These are phyloP conservation scores for Penicillium silybi DNA, from an alignment of 495 filamentous ascomycete species.

Conservation along the genomic window DNA sequence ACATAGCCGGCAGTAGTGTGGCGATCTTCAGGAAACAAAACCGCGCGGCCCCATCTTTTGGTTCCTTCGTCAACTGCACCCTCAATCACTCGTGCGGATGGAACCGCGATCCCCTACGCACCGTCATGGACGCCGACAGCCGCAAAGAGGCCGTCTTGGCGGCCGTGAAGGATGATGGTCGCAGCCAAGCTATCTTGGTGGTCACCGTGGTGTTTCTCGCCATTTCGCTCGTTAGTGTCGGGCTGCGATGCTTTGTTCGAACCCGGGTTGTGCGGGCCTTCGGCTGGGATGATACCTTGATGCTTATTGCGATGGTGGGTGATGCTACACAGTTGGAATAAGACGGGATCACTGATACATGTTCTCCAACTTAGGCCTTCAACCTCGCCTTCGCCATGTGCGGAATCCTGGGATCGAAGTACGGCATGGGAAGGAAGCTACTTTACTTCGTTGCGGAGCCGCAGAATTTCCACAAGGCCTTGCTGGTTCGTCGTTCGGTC, in stretches of 20 bases:
- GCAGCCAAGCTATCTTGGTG: constrained; percentile 24
- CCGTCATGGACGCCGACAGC: constrained; percentile 14
- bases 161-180: constrained; percentile 14
- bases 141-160: constrained; percentile 8
- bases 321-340: background rate
- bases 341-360: background rate
- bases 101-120: constrained; percentile 1
- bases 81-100: constrained; percentile 6
- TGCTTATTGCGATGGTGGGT: constrained; percentile 32
- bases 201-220: constrained; percentile 30
- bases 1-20: constrained; percentile 9
- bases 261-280: constrained; percentile 25
- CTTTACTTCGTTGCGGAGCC: constrained; percentile 19
- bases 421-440: constrained; percentile 28
- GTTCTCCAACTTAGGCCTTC: constrained; percentile 9
- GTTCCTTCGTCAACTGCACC: background rate
- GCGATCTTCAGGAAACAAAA: constrained; percentile 17
- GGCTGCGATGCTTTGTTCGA: constrained; percentile 30
- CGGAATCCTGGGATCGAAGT: constrained; percentile 25
- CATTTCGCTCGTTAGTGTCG: constrained; percentile 23
- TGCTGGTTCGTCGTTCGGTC: constrained; percentile 22
- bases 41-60: constrained; percentile 5
- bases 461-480: constrained; percentile 17
- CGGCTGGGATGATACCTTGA: constrained; percentile 32
- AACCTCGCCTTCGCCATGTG: constrained; percentile 28